These are phyloP conservation scores for Boletus rufocinnamomeus DNA, from an alignment of 768 basidiomycete species.

Conservation along the genomic window DNA sequence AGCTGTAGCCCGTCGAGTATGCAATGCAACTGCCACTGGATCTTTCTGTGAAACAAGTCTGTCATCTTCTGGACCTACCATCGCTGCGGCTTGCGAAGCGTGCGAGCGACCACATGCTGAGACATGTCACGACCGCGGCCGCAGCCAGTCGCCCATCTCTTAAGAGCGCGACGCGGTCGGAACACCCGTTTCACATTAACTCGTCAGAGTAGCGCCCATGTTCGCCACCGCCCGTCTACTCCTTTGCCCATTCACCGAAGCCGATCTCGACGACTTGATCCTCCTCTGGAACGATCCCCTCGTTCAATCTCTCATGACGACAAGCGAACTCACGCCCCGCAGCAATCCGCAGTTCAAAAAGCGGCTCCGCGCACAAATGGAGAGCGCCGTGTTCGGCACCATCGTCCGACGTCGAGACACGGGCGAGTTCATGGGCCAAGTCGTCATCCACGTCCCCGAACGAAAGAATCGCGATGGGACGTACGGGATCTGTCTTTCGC, in stretches of 20 bases:
- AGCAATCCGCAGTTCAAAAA: conserved; percentile 18
- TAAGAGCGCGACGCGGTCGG: neutral
- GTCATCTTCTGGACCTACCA: neutral
- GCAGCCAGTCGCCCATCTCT: conserved; percentile 11
- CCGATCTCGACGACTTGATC: conserved; percentile 35
- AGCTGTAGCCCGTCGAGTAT: neutral
- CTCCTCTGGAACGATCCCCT: conserved; percentile 34
- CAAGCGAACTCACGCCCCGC: conserved; percentile 15
- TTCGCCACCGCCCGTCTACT: conserved; percentile 37
- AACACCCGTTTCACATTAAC: neutral
- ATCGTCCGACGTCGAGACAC: conserved; percentile 33
- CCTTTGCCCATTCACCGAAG: conserved; percentile 35
- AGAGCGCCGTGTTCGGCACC: conserved; percentile 29
- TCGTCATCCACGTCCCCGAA: conserved; percentile 29
- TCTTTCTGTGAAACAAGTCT: neutral
- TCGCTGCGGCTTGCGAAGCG: conserved; percentile 10
- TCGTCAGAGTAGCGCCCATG: conserved; percentile 7
- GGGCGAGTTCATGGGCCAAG: conserved; percentile 36
- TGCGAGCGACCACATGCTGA: neutral
- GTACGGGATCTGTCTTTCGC: conserved; percentile 34
- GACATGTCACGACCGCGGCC: conserved; percentile 19
- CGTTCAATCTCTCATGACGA: conserved; percentile 26
- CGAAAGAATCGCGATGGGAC: conserved; percentile 35
- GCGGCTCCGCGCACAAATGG: conserved; percentile 24
- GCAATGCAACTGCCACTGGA: neutral